Conservation (phyloP, 2,329 filamentous ascomycete species). For the Septoria petroselini region DNA sequence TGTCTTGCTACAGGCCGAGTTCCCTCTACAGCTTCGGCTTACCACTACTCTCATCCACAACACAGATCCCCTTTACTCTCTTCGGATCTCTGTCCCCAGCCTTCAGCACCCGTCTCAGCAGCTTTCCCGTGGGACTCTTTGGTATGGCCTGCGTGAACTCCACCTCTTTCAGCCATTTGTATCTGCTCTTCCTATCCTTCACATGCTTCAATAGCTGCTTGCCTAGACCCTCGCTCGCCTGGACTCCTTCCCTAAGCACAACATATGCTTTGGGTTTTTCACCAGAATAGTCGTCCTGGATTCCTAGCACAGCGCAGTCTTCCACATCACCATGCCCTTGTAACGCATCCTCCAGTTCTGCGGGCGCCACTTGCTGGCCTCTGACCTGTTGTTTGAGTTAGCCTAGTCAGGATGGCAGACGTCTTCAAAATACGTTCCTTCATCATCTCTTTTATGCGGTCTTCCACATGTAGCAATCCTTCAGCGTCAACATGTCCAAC, state of each 20-base stretch:
- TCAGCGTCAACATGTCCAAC: conserved; percentile 55
- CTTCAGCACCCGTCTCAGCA: conserved; percentile 60
- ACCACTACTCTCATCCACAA: conserved; percentile 20
- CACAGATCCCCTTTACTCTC: conserved; percentile 26
- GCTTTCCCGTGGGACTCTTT: conserved; percentile 71
- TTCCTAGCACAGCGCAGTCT: conserved; percentile 56
- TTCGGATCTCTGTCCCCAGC: conserved; percentile 43
- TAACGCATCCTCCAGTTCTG: conserved; percentile 62
- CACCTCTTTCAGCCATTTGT: conserved; percentile 65
- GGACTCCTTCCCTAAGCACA: conserved; percentile 42
- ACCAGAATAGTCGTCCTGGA: conserved; percentile 55
- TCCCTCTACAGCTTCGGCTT: conserved; percentile 25
- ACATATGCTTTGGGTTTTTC: conserved; percentile 59
- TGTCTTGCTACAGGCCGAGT: too few species aligned
- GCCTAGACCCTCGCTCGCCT: conserved; percentile 33
- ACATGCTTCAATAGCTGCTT: conserved; percentile 58
- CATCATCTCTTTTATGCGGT: conserved; percentile 66
- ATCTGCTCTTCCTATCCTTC: conserved; percentile 62
- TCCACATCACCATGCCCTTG: conserved; percentile 56
- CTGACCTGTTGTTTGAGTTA: too few species aligned
- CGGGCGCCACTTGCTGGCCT: conserved; percentile 60
- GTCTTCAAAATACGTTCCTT: too few species aligned
- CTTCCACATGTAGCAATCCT: conserved; percentile 57
- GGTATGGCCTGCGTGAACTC: conserved; percentile 64
- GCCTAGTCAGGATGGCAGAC: too few species aligned